Base-by-base conservation (phyloP, 2,329 filamentous ascomycete species). In the Pseudocercospora ulei region DNA sequence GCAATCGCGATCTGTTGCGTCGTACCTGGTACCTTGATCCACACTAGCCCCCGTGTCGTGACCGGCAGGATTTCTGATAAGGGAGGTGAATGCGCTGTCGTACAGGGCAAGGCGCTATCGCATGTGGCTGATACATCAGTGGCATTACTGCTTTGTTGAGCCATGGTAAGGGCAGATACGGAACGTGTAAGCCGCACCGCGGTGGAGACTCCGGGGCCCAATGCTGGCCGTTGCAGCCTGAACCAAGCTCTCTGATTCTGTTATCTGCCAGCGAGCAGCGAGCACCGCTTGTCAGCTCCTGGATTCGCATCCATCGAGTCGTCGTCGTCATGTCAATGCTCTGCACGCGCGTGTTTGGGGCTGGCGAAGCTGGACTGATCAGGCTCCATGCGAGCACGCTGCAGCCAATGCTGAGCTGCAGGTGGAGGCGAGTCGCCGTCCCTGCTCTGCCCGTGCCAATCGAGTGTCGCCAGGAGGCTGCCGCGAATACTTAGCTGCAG, bases 391-490 rank as follows among this genome's bases (percentile, higher is more conserved):
- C 29, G n/a, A 20, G 18, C 7, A 18, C 7, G 29, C n/a, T 11
- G 29, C 27, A 29, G 27, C 12, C 27, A 29, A 18, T 9, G 9
- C 17, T 12, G 19, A 33, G 29, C 29, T 33, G 29, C 29, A 33
- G 29, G 29, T 33, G 11, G 17, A 33, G 17, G 28, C 28, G 28
- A 18, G 16, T 19, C 8, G 29, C 17, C 13, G 22, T 19, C 29
- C 29, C 14, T 19, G 29, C 29, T 33, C 16, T 22, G 7, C 29
- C 29, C 16, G 29, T 33, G 16, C 29, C 16, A 33, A 33, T 33
- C 14, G 18, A 33, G 16, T 19, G 18, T 14, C 16, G 16, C 28
- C 9, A 31, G 28, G 16, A 31, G 7, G 9, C 29, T n/a, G 29
- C 28, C 28, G n/a, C n/a, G n/a, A n/a, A n/a, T n/a, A n/a, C n/a